Evolutionary conservation across 257 asterid genomes (phyloP), one percentile per base, ranked within the genome.

Genomic region (Rubia yunnanensis): DNA sequence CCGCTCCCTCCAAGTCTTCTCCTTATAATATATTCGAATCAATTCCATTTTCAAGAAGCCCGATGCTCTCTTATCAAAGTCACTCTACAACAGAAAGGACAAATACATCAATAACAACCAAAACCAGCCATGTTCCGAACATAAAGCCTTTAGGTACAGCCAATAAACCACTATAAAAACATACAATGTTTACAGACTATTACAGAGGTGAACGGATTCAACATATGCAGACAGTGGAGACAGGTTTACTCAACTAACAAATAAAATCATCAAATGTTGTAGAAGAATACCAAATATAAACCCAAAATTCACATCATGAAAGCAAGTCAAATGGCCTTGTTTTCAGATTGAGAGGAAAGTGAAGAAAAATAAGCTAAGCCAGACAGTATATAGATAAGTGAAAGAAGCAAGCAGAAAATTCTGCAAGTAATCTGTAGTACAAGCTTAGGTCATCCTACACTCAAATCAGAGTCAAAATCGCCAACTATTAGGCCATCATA

Each of bases 1-100:
- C 67, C 65, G 74, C 82, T 92, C 96, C 78, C 98, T 84, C 92
- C 95, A 85, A 60, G 79, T 64, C 78, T 76, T 89, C 73, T 92
- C 98, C 72, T 76, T 83, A 68, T 74, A 63, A 71, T 79, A 82
- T 66, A 87, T 75, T 82, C 96, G 84, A 68, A 76, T 79, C 76
- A 89, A 75, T 82, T 92, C 98, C 65, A 72, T 70, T 68, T 78
- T 75, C 73, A 92, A 75, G 84, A 81, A 89, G 56, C 75, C 41
- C 31, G 95, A 88, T 63, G 74, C 85, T 79, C 82, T 80, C 75
- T 74, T 73, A 72, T 87, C 91, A 77, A 76, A 73, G 35, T 80
- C 85, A 72, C 83, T 79, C 96, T 89, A 92, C 78, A 83, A 57
- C 59, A 31, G 70, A 70, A 57, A 64, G 38, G 48, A 63, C 53